These are phyloP conservation scores for Vaccinium corymbosum DNA, from an alignment of 148 eudicot species.

Conservation along the genomic window DNA sequence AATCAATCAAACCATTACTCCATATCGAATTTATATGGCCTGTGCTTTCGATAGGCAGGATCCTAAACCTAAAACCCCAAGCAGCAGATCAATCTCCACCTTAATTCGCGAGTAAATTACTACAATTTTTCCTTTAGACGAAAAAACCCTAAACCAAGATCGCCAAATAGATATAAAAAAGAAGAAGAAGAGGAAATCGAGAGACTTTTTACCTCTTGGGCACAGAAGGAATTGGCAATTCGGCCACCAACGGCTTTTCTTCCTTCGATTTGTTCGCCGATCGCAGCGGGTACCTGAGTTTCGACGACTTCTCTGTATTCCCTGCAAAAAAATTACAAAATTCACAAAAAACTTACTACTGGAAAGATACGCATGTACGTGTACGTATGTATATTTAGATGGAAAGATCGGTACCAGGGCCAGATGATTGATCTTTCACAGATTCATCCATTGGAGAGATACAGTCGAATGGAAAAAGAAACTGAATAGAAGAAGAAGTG, in stretches of 20 bases:
- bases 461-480: not conserved
- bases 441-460: conserved; percentile 43
- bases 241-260: conserved; percentile 29
- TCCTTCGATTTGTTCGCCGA: conserved; percentile 43
- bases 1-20: not conserved
- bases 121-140: not conserved
- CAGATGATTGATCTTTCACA: conserved; percentile 31
- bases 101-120: not conserved
- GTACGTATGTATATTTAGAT: not conserved
- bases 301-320: conserved; percentile 27
- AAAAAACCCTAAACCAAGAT: not conserved
- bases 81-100: not conserved
- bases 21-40: not conserved
- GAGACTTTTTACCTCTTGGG: conserved; percentile 31
- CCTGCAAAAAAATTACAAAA: conserved; percentile 17
- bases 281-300: conserved; percentile 61
- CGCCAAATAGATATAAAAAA: not conserved
- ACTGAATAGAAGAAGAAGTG: not conserved
- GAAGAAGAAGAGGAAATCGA: too few species aligned
- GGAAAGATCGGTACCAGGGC: conserved; percentile 12
- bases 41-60: not conserved
- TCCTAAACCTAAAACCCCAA: not conserved
- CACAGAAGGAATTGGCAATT: conserved; percentile 26
- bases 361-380: not conserved
- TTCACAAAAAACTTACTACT: not conserved